Conservation (phyloP, 257 asterid species). For the Penstemon davidsonii region DNA sequence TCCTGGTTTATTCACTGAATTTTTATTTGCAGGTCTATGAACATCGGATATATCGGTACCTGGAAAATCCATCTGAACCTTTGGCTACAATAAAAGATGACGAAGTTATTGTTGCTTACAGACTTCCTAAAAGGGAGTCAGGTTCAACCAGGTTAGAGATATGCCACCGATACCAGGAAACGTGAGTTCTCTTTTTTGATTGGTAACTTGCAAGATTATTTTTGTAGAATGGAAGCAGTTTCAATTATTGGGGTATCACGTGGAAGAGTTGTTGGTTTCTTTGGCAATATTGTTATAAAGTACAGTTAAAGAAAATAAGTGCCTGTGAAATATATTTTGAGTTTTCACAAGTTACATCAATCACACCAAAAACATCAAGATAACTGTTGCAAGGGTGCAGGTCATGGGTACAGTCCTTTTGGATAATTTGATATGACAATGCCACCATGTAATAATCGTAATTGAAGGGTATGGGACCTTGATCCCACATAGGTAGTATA, state of each 20-base stretch:
- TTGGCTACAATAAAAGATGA: conserved; percentile 77
- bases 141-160: conserved; percentile 74
- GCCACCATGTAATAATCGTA: too few species aligned
- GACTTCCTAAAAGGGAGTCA: conserved; percentile 63
- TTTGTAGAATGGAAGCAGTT: neutral
- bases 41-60: conserved; percentile 70
- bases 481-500: too few species aligned
- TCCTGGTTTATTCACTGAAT: conserved; percentile 22
- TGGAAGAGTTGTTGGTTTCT: conserved; percentile 1
- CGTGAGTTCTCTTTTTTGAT: conserved; percentile 46
- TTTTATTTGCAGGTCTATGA: conserved; percentile 68
- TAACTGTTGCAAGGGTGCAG: neutral
- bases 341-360: neutral
- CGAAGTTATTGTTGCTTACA: conserved; percentile 87
- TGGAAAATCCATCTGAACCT: conserved; percentile 75
- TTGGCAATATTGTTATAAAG: conserved; percentile 3
- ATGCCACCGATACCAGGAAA: conserved; percentile 65
- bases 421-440: too few species aligned
- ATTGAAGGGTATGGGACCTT: too few species aligned
- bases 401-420: neutral
- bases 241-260: neutral
- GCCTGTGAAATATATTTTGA: neutral
- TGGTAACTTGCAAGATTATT: neutral
- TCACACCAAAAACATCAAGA: neutral
- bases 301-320: neutral